Evolutionary conservation across 2,329 filamentous ascomycete genomes (phyloP).

Genomic region (Pseudopithomyces maydicus): DNA sequence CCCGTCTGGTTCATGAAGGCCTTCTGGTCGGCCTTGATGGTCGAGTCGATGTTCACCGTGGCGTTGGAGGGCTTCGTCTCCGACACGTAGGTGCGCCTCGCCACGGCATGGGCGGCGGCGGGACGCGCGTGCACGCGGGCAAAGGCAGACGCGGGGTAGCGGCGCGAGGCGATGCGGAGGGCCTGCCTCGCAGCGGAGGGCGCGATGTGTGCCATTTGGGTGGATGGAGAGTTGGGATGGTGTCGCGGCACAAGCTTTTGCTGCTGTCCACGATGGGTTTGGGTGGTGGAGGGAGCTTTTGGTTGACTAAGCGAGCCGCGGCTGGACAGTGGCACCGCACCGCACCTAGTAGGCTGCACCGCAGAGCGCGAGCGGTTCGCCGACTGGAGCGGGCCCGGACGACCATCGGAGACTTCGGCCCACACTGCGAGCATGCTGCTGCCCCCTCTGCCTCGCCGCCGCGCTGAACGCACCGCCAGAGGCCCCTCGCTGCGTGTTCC

Average conservation of each 20-base stretch:
- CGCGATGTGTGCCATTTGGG: constrained; percentile 56
- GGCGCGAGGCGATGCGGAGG: constrained; percentile 62
- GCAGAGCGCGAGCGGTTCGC: constrained; percentile 3
- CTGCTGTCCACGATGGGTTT: not conserved
- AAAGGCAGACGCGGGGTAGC: constrained; percentile 50
- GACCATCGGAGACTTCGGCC: constrained; percentile 5
- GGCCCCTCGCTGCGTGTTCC: not conserved
- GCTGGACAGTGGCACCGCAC: not conserved
- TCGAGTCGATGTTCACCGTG: constrained; percentile 79
- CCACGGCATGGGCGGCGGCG: constrained; percentile 40
- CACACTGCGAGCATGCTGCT: not conserved
- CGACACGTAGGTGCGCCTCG: constrained; percentile 76
- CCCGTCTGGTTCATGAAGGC: constrained; percentile 70
- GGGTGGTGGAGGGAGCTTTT: not conserved
- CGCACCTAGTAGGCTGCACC: constrained; percentile 13
- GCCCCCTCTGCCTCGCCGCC: not conserved
- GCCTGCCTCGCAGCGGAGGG: constrained; percentile 77
- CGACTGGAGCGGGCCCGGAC: constrained; percentile 4
- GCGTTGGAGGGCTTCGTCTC: constrained; percentile 80
- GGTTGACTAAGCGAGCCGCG: constrained; percentile 10
- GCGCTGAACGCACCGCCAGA: not conserved
- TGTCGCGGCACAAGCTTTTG: constrained; percentile 10
- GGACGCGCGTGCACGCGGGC: constrained; percentile 48
- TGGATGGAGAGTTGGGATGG: constrained; percentile 14
- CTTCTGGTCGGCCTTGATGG: constrained; percentile 85